phyloP scores from a whole-genome alignment of 1,284 basidiomycete species.

The Ceratobasidium sp. region DNA sequence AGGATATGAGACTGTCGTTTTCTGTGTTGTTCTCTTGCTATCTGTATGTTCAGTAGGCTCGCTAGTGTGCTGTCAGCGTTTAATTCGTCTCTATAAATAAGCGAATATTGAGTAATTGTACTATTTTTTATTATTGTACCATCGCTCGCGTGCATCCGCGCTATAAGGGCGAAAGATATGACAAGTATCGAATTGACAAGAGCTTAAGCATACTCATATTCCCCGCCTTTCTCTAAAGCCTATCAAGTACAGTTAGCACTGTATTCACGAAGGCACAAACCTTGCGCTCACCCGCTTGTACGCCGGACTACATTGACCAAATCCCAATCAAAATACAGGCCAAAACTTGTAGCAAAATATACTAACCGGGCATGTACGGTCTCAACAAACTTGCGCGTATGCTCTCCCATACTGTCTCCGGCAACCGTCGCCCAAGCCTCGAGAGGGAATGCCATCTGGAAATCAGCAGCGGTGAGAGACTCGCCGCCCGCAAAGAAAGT shows the following conservation, averaged over 20 bases:
- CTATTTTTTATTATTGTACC: background rate
- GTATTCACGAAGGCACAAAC: background rate
- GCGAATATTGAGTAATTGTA: too few species aligned
- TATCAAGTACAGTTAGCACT: conserved; percentile 14
- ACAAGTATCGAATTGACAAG: background rate
- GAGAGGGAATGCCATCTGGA: conserved; percentile 52
- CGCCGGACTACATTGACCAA: conserved; percentile 13
- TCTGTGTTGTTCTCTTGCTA: background rate
- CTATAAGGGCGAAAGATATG: background rate
- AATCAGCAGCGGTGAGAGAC: conserved; percentile 53
- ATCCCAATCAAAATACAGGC: background rate
- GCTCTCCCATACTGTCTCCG: conserved; percentile 44
- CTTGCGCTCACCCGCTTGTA: conserved; percentile 32
- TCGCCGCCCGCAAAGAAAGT: conserved; percentile 53
- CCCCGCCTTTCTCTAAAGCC: conserved; percentile 41
- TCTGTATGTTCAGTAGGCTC: background rate
- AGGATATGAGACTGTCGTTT: conserved; percentile 3
- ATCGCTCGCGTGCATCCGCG: background rate
- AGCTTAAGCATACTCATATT: conserved; percentile 38
- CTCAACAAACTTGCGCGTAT: conserved; percentile 48
- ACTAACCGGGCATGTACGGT: conserved; percentile 49
- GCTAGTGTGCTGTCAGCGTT: too few species aligned
- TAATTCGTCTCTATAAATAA: too few species aligned
- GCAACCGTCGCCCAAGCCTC: conserved; percentile 43
- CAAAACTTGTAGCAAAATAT: background rate